Percentiles rank a stretch among this genome's conserved stretches.
Evolutionary conservation across 1,284 basidiomycete species (phyloP).

Genomic region (Fomitiporia mediterranea): DNA sequence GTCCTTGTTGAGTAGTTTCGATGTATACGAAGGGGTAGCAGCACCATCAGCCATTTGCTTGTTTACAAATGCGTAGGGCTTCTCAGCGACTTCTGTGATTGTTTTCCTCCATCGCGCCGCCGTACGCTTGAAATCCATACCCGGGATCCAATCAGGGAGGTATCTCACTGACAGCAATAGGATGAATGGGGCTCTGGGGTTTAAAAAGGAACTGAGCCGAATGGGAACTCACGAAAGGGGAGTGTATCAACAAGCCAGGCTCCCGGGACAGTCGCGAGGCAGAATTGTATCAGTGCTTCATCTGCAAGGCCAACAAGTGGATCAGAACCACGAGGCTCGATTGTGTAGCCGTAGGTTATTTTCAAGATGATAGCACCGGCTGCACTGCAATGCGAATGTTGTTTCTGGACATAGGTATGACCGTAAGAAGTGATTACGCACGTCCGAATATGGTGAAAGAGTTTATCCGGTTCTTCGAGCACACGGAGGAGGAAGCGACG

Average conservation of each 20-base stretch:
- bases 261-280: constrained; percentile 24
- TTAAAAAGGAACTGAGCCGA: background rate
- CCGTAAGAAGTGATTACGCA: background rate
- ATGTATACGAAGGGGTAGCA: constrained; percentile 35
- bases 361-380: constrained; percentile 30
- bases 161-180: constrained; percentile 30
- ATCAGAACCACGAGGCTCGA: constrained; percentile 25
- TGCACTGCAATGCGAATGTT: constrained; percentile 4
- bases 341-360: constrained; percentile 33
- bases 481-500: constrained; percentile 15
- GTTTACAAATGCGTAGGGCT: constrained; percentile 37
- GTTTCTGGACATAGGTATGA: background rate
- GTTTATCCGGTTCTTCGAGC: background rate
- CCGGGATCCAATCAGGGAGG: constrained; percentile 48
- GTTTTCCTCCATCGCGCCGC: constrained; percentile 34
- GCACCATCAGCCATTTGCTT: constrained; percentile 39
- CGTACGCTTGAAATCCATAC: constrained; percentile 38
- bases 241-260: constrained; percentile 33
- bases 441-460: background rate
- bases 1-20: constrained; percentile 33
- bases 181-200: background rate
- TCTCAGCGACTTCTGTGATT: constrained; percentile 30
- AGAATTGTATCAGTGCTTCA: constrained; percentile 25
- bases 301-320: constrained; percentile 26
- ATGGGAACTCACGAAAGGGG: constrained; percentile 27